Percentiles rank a stretch among this genome's conserved stretches.
Evolutionary conservation across 805 yeast species (phyloP).

Genomic region (Metschnikowia chrysomelidarum): DNA sequence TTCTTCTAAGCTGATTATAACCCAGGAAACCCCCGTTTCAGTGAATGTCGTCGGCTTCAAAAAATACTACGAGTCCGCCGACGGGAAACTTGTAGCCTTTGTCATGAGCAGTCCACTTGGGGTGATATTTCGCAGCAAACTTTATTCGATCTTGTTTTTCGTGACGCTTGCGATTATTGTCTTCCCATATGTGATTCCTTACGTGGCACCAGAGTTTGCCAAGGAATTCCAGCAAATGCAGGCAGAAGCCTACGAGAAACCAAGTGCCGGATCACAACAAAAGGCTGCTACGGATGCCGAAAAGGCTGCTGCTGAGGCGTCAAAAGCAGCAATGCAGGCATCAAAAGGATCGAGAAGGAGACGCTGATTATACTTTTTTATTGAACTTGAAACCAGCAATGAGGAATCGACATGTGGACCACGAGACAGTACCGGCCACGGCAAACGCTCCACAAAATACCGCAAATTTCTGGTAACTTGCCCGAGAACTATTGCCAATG

Average conservation of each 20-base stretch:
- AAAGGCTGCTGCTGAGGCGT: background rate
- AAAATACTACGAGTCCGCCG: slow-evolving; percentile 34
- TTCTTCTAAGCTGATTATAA: slow-evolving; percentile 19
- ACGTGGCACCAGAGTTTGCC: slow-evolving; percentile 39
- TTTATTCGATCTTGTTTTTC: slow-evolving; percentile 35
- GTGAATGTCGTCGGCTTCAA: slow-evolving; percentile 24
- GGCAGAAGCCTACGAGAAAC: slow-evolving; percentile 2
- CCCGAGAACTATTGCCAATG: slow-evolving; percentile 30
- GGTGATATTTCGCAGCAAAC: slow-evolving; percentile 34
- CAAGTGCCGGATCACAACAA: too few species aligned
- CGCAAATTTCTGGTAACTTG: slow-evolving; percentile 43
- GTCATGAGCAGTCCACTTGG: slow-evolving; percentile 42
- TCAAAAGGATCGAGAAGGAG: slow-evolving; percentile 1
- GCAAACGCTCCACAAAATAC: slow-evolving; percentile 44
- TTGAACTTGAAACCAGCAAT: slow-evolving; percentile 41
- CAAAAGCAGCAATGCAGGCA: slow-evolving; percentile 1
- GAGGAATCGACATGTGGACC: slow-evolving; percentile 43
- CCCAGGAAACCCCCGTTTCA: slow-evolving; percentile 20
- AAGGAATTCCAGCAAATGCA: slow-evolving; percentile 26
- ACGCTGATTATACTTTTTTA: slow-evolving; percentile 13
- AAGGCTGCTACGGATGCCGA: background rate
- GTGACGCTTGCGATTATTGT: slow-evolving; percentile 28
- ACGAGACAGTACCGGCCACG: slow-evolving; percentile 35
- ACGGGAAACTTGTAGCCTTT: slow-evolving; percentile 31
- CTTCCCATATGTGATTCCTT: slow-evolving; percentile 31